Base-by-base conservation (phyloP, 805 yeast species). In the Citeromyces matritensis region DNA sequence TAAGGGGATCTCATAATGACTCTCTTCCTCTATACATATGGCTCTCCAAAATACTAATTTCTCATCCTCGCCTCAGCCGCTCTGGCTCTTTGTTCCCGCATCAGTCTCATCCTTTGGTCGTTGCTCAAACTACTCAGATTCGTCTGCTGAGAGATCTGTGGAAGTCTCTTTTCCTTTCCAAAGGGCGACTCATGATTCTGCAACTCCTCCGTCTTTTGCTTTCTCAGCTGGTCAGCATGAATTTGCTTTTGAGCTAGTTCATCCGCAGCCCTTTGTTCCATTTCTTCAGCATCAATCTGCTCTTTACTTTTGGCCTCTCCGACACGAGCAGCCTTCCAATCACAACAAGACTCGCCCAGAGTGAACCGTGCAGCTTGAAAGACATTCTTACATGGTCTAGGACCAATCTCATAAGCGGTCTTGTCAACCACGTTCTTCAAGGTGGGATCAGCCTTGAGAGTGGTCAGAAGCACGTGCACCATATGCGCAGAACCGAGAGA, bases 71-170 rank as follows among this genome's bases (percentile, higher is more conserved):
- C 94, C 49, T 91, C 97, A 0, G 94, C 96, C 1, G 98, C 98
- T 34, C 97, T 66, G 1, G 96, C 96, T 33, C 97, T 63, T 45
- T 86, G 86, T 44, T 91, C 98, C 37, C 98, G 69, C 80, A 86
- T 85, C 13, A 91, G 55, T 43, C 75, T 67, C 65, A 65, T 63
- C 43, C 72, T 66, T 40, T 86, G 95, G 15, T 73, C 83, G 1
- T 75, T 84, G 6, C 73, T 65, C 33, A 88, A 58, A 0, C 85
- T 75, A 28, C 67, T 63, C 33, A 75, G 42, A 29, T 71, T 72
- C 14, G 58, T 55, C 39, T 55, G 63, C 54, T 1, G 48, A 39
- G 11, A 39, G 24, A 19, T 37, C 26, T 9, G 39, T 35, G 13
- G 49, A 27, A 2, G 42, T 39, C n/a, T 44, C 41, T 33, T 46